Base-by-base conservation (phyloP, 2,329 filamentous ascomycete genomes). In the Fusarium sp. region DNA sequence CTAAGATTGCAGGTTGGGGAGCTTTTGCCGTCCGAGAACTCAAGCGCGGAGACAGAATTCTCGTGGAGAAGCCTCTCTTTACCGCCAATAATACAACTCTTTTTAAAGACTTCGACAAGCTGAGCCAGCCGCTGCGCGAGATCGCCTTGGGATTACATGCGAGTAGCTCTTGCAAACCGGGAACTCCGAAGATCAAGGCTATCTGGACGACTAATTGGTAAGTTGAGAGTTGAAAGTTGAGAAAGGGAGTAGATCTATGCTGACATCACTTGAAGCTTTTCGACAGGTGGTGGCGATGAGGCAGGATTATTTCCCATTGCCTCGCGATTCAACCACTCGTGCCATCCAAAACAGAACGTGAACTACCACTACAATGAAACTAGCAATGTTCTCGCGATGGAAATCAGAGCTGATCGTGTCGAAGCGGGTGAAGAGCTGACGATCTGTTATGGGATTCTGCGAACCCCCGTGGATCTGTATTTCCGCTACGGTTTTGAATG, bases 241-340 rank as follows among this genome's bases (percentile, higher is more conserved):
- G 26, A 24, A 39, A 47, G 8, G n/a, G 14, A 10, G 10, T 6
- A 9, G 7, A 11, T 6, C 15, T 14, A 10, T 24, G 11, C 53
- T 55, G 17, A 47, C 17, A 11, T 11, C 20, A 14, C 45, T 10
- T 26, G n/a, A 30, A 68, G 64, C 44, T 78, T 79, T 51, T 77
- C 80, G 41, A 68, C 73, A 2, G 72, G 74, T 10, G 40, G 32
- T 1, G 55, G 59, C 1, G 65, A 68, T 5, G 68, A 74, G 8
- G 81, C 79, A 0, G 80, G 79, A 2, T 62, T 88, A 4, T 87
- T 87, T 57, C 78, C 83, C 1, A 77, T 85, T 7, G 84, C 83
- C 0, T 83, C 86, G 0, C 80, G 86, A 4, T 88, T 89, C 76
- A 89, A 89, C 71, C 87, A 89, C 71, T 82, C 86, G 0, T 89